These are phyloP conservation scores for Fusarium kyushuense DNA, from an alignment of 2,329 filamentous ascomycete genomes.

Conservation along the genomic window DNA sequence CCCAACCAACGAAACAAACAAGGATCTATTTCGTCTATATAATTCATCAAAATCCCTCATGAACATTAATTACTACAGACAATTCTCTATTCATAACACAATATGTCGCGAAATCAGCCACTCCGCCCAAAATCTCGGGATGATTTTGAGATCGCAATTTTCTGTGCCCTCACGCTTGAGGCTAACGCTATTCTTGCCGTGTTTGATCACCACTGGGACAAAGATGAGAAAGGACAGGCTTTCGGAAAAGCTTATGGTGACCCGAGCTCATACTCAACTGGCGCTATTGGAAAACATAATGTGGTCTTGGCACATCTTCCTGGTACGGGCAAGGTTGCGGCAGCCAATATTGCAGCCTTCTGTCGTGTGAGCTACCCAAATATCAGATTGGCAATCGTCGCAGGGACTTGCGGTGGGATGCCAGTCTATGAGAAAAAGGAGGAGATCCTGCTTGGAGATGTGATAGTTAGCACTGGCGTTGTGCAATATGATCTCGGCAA, in stretches of 20 bases:
- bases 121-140: rapidly evolving
- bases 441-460: neutral
- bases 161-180: neutral
- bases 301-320: neutral
- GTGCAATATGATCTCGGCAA: neutral
- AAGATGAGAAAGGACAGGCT: neutral
- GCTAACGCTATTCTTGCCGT: neutral
- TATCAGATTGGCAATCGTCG: neutral
- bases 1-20: neutral
- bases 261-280: neutral
- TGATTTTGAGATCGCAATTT: neutral
- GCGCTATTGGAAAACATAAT: neutral
- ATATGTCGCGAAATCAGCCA: neutral
- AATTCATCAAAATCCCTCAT: neutral
- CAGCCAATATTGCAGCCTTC: rapidly evolving
- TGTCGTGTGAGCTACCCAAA: neutral
- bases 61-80: rapidly evolving
- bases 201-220: neutral
- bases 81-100: neutral
- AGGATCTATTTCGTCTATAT: neutral
- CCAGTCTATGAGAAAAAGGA: neutral
- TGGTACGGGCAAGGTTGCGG: neutral
- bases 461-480: neutral
- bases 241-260: neutral
- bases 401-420: neutral